phyloP scores from a whole-genome alignment of 2,329 filamentous ascomycete genomes.

The Berkeleyomyces rouxiae region DNA sequence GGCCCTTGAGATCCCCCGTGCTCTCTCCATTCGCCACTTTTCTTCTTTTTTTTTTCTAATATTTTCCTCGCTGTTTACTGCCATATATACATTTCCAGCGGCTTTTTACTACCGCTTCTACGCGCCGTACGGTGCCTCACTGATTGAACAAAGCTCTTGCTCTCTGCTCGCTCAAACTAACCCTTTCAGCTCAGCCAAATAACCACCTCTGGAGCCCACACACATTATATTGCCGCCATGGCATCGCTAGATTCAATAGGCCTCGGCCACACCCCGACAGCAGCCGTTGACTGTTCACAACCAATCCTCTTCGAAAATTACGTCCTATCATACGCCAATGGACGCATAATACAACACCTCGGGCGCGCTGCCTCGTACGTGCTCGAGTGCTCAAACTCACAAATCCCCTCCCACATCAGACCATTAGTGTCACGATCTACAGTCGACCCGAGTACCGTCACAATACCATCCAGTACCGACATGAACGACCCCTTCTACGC shows the following conservation, averaged over 20 bases:
- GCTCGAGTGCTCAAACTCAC: not conserved
- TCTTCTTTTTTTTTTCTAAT: not conserved
- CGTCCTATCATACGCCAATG: slow-evolving; percentile 10
- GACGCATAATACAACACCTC: not conserved
- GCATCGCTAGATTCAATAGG: slow-evolving; percentile 4
- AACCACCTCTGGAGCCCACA: not conserved
- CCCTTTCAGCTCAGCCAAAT: not conserved
- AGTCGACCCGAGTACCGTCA: slow-evolving; percentile 20
- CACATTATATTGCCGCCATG: not conserved
- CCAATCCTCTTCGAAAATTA: slow-evolving; percentile 7
- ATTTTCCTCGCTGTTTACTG: not conserved
- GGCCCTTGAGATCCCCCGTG: not conserved
- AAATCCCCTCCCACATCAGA: not conserved
- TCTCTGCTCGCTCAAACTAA: not conserved
- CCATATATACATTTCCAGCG: not conserved
- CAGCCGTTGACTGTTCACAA: slow-evolving; percentile 9
- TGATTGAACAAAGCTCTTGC: not conserved
- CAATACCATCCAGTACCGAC: slow-evolving; percentile 33
- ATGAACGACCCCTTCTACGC: slow-evolving; percentile 81
- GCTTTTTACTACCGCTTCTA: not conserved
- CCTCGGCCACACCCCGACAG: not conserved
- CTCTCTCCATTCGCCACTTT: not conserved
- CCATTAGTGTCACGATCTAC: slow-evolving; percentile 7
- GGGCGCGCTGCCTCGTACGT: slow-evolving; percentile 6
- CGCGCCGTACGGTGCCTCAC: no score